These are phyloP conservation scores for Xerocomus nothofagi DNA, from an alignment of 1,284 basidiomycete species.

Conservation along the genomic window DNA sequence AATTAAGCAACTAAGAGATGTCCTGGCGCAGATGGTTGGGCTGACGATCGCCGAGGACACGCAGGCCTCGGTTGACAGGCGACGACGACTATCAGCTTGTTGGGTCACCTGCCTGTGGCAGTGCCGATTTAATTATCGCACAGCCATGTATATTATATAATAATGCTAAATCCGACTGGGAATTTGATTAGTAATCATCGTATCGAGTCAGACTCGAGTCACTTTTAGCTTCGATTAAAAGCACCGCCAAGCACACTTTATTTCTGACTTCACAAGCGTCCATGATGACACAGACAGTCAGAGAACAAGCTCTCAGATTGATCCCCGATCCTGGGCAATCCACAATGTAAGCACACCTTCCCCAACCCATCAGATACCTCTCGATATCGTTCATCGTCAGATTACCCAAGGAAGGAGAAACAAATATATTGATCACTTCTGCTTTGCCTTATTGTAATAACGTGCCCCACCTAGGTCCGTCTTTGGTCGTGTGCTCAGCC, in stretches of 20 bases:
- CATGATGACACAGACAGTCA: constrained; percentile 64
- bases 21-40: too few species aligned
- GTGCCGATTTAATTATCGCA: too few species aligned
- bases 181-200: constrained; percentile 9
- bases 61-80: too few species aligned
- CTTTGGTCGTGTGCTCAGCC: constrained; percentile 8
- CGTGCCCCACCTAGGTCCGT: constrained; percentile 90
- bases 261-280: neutral
- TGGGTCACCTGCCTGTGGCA: too few species aligned
- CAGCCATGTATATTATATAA: too few species aligned
- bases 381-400: constrained; percentile 42
- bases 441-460: constrained; percentile 99
- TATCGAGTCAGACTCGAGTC: constrained; percentile 3
- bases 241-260: neutral
- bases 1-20: too few species aligned
- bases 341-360: constrained; percentile 41
- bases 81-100: too few species aligned
- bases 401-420: constrained; percentile 81
- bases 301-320: constrained; percentile 61
- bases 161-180: too few species aligned
- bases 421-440: constrained; percentile 91
- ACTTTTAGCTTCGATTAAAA: constrained; percentile 2
- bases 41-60: too few species aligned
- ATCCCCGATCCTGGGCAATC: constrained; percentile 51
- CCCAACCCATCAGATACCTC: constrained; percentile 6